These are phyloP conservation scores for Geranium brycei DNA, from an alignment of 345 rosid genomes.

Conservation along the genomic window DNA sequence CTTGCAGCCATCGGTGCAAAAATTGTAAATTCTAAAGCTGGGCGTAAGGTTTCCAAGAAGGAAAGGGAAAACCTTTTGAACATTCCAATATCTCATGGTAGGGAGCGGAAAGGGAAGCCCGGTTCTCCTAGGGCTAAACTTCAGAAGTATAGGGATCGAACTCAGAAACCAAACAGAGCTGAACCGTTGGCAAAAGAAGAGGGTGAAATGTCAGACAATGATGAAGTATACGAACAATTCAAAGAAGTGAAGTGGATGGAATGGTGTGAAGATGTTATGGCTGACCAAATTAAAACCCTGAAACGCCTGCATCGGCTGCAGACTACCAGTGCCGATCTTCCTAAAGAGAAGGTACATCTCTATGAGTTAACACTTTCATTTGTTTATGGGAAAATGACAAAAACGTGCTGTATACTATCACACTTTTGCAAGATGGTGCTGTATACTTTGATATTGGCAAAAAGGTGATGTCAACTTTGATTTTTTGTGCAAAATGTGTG, in stretches of 20 bases:
- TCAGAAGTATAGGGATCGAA: constrained; percentile 30
- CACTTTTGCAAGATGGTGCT: too few species aligned
- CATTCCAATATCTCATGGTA: constrained; percentile 25
- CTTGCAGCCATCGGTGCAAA: constrained; percentile 70
- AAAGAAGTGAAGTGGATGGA: constrained; percentile 99
- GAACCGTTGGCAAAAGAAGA: constrained; percentile 87
- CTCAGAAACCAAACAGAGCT: constrained; percentile 47
- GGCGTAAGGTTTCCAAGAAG: constrained; percentile 65
- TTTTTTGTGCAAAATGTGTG: too few species aligned
- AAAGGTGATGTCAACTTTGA: too few species aligned
- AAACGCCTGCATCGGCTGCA: constrained; percentile 71
- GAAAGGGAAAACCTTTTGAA: constrained; percentile 38
- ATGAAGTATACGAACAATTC: constrained; percentile 88
- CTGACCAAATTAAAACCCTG: constrained; percentile 65
- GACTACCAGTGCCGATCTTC: constrained; percentile 93
- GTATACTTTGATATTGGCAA: too few species aligned
- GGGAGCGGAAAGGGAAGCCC: constrained; percentile 45
- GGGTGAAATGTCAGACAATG: constrained; percentile 98
- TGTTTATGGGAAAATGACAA: too few species aligned
- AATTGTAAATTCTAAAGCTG: constrained; percentile 44
- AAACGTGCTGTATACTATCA: neutral
- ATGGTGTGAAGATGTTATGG: constrained; percentile 98
- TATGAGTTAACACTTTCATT: neutral
- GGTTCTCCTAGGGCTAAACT: constrained; percentile 31
- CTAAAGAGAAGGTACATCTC: constrained; percentile 64